phyloP scores from a whole-genome alignment of 805 yeast genomes.

The Kuraishia hungarica region DNA sequence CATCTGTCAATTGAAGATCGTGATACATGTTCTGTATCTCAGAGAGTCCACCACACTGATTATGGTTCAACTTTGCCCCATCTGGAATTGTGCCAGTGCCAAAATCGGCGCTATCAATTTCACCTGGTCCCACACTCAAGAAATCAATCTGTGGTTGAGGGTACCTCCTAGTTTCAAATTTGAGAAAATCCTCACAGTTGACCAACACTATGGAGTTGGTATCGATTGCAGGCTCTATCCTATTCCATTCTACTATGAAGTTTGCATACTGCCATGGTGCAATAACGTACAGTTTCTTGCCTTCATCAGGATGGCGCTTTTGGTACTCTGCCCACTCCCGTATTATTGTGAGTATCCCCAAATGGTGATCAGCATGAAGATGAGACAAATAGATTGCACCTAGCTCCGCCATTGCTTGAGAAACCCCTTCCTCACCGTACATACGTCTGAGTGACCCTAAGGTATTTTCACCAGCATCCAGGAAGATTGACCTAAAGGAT shows the following conservation, averaged over 20 bases:
- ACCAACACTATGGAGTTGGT: constrained; percentile 38
- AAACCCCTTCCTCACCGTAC: constrained; percentile 26
- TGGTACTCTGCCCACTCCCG: constrained; percentile 48
- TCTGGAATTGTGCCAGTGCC: not conserved
- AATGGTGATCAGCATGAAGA: constrained; percentile 94
- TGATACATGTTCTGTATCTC: not conserved
- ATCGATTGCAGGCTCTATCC: constrained; percentile 32
- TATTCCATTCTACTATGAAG: constrained; percentile 63
- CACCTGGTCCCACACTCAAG: not conserved
- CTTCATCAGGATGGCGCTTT: constrained; percentile 22
- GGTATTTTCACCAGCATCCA: constrained; percentile 97
- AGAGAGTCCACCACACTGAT: not conserved
- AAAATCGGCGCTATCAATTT: not conserved
- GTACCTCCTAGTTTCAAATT: not conserved
- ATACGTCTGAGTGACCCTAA: constrained; percentile 61
- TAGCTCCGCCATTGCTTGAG: constrained; percentile 47
- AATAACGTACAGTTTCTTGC: constrained; percentile 42
- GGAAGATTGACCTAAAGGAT: constrained; percentile 37
- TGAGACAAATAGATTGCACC: constrained; percentile 70
- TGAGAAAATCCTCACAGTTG: constrained; percentile 52
- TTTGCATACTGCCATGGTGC: constrained; percentile 68
- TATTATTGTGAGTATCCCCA: constrained; percentile 70
- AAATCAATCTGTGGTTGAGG: constrained; percentile 1
- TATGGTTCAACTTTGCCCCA: not conserved
- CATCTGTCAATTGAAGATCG: not conserved